Base-by-base conservation (phyloP, 2,329 filamentous ascomycete genomes). In the Myrmaecium sp. region DNA sequence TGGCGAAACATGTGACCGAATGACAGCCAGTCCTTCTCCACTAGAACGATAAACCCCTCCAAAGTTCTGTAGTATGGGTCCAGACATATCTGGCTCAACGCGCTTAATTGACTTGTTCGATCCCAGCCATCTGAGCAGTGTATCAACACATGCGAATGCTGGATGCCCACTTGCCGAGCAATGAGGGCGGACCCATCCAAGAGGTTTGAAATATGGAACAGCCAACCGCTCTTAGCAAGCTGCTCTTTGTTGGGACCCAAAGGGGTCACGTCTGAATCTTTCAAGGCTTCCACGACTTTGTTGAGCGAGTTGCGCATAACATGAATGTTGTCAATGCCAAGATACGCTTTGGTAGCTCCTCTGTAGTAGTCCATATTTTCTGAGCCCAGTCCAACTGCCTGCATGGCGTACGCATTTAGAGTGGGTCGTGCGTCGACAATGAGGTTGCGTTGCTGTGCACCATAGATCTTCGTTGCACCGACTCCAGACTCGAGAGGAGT, bases 51-150 rank as follows among this genome's bases (percentile, higher is more conserved):
- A 50, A 95, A 98, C 1, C 89, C 89, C 39, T 94, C 78, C 26
- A 98, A 60, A 0, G 89, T 95, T 27, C 89, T 72, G 49, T 83
- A 98, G 51, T 92, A 94, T 1, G 89, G 89, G 44, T 98, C 89
- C 6, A 98, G 66, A 60, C 93, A 86, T 20, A 98, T 65, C 54
- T 98, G 84, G 30, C 83, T 76, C 30, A 98, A 57, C 4, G 84
- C 83, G 42, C 84, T 91, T 27, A 98, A 65, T 54, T 98, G 89
- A 42, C 83, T 86, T 5, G 89, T 98, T 26, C 89, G 76, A 53
- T 98, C 89, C 89, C 89, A 98, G 4, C 89, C 89, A 52, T 98
- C 89, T 2, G 89, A 95, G 53, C 89, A 98, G 52, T 98, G 89
- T 25, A 98, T 93, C 23, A 98, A 59, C 7, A 92, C 86, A 47